Conservation (phyloP, 306 rosid genomes). For the Herpetospermum pedunculosum region DNA sequence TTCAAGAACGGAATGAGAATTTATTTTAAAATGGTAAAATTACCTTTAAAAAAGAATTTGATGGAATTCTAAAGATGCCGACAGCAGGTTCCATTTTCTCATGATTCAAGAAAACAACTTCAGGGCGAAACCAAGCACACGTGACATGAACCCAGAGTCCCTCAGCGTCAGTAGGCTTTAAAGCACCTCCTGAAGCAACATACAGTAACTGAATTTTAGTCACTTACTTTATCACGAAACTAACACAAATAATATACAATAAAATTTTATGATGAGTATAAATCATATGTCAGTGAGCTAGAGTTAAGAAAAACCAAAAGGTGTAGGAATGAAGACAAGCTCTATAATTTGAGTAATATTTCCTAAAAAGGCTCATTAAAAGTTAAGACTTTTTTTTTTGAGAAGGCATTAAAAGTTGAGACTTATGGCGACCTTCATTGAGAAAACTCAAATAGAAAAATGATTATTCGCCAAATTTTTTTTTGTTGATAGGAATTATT, state of each 20-base stretch:
- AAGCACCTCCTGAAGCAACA: constrained; percentile 73
- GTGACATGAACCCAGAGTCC: constrained; percentile 85
- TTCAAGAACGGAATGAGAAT: background rate
- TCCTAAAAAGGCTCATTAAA: background rate
- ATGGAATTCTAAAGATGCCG: constrained; percentile 79
- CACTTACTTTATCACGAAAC: background rate
- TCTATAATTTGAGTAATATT: background rate
- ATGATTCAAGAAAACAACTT: constrained; percentile 64
- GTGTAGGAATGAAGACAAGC: background rate
- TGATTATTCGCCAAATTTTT: no score
- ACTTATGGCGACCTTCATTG: background rate
- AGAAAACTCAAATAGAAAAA: background rate
- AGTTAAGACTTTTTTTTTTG: background rate
- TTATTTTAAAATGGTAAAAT: background rate
- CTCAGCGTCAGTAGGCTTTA: constrained; percentile 93
- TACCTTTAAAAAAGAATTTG: constrained; percentile 70
- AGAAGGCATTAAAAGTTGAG: no score
- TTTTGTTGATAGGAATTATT: no score
- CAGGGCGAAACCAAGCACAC: constrained; percentile 94
- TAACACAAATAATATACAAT: background rate
- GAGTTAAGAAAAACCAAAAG: background rate
- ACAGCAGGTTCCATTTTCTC: constrained; percentile 91
- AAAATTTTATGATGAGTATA: background rate
- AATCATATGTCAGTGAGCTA: background rate
- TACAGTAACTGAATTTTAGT: background rate